Conservation (phyloP, 768 basidiomycete species). For the Rhizopogon roseolus region DNA sequence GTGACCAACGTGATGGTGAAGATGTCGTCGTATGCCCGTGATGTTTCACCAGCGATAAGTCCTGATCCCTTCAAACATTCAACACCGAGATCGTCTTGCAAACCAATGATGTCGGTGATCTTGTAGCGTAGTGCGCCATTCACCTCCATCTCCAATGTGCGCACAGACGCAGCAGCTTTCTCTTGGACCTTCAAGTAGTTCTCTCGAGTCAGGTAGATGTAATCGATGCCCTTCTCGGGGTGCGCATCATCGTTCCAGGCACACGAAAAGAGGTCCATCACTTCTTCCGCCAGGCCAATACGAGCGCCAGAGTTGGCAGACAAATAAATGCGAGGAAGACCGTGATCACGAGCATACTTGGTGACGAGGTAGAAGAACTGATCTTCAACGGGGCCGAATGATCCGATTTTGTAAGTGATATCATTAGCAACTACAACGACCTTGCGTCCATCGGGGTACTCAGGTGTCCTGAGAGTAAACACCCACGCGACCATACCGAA, state of each 20-base stretch:
- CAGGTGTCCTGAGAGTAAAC: conserved; percentile 87
- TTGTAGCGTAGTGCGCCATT: conserved; percentile 86
- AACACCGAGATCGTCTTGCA: conserved; percentile 97
- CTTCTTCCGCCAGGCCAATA: conserved; percentile 92
- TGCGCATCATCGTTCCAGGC: conserved; percentile 81
- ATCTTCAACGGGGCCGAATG: conserved; percentile 94
- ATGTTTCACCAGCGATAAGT: conserved; percentile 97
- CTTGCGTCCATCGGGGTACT: conserved; percentile 84
- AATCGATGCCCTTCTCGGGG: conserved; percentile 94
- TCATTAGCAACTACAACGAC: conserved; percentile 94
- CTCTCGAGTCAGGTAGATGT: conserved; percentile 92
- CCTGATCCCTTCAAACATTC: conserved; percentile 95
- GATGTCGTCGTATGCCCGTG: conserved; percentile 97
- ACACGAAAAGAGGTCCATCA: conserved; percentile 79
- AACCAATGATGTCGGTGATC: conserved; percentile 93
- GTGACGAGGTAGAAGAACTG: conserved; percentile 96
- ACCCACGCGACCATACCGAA: conserved; percentile 99
- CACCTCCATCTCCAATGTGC: conserved; percentile 80
- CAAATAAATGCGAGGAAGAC: conserved; percentile 93
- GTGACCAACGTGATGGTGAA: conserved; percentile 99
- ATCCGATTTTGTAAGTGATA: conserved; percentile 98
- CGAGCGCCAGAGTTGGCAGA: conserved; percentile 99
- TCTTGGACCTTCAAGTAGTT: conserved; percentile 86
- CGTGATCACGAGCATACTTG: conserved; percentile 83
- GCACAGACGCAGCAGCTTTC: conserved; percentile 74